Conservation (phyloP, 441 rosid genomes). For the Gossypium trilobum region DNA sequence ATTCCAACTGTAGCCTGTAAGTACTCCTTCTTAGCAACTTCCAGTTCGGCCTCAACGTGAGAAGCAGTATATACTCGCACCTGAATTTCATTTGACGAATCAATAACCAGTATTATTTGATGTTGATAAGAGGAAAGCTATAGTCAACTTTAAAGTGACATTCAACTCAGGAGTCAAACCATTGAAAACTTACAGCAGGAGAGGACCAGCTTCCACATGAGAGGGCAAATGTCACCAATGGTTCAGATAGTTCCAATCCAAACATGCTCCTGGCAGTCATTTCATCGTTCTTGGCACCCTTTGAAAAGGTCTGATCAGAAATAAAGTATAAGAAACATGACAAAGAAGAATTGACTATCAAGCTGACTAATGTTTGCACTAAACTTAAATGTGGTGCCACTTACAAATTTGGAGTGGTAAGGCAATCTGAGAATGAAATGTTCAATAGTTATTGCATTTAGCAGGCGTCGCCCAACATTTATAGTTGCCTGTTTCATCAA, state of each 20-base stretch:
- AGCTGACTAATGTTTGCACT: conserved; percentile 3
- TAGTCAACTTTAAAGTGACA: not conserved
- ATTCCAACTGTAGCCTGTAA: conserved; percentile 72
- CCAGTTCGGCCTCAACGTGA: conserved; percentile 55
- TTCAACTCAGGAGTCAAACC: conserved; percentile 7
- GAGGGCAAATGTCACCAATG: conserved; percentile 71
- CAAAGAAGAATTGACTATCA: not conserved
- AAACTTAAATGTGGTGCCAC: conserved; percentile 18
- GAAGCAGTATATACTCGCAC: conserved; percentile 64
- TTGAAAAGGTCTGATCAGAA: conserved; percentile 33
- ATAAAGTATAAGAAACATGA: conserved; percentile 10
- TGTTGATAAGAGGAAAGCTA: not conserved
- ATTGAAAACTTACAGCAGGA: conserved; percentile 65
- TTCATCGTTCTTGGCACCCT: conserved; percentile 46
- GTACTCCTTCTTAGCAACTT: conserved; percentile 64
- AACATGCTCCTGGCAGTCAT: conserved; percentile 48
- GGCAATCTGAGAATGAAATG: conserved; percentile 80
- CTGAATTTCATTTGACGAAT: conserved; percentile 25
- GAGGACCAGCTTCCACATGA: conserved; percentile 95
- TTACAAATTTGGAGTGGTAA: conserved; percentile 58
- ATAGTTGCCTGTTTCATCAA: conserved; percentile 47
- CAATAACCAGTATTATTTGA: not conserved
- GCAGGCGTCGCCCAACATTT: conserved; percentile 61
- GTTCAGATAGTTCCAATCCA: conserved; percentile 78
- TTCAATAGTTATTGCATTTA: conserved; percentile 65